Evolutionary conservation across 371 early-diverging fungal species (phyloP).

Genomic region (Saksenaea vasiformis): DNA sequence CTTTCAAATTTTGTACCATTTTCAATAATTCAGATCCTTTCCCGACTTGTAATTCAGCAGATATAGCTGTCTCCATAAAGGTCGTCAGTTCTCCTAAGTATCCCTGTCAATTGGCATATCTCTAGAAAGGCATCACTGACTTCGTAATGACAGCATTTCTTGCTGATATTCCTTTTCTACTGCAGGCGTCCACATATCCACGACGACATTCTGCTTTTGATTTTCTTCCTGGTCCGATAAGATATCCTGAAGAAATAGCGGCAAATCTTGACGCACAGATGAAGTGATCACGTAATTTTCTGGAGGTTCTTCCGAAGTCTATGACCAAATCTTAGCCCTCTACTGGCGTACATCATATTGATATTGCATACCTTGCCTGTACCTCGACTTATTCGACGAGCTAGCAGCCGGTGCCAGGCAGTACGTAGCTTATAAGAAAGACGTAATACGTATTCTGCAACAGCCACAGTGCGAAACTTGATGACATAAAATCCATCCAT

Average conservation of each 20-base stretch:
- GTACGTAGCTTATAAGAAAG: conserved; percentile 32
- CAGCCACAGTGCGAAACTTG: conserved; percentile 46
- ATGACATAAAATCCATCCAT: conserved; percentile 62
- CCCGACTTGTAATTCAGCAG: conserved; percentile 38
- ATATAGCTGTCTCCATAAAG: conserved; percentile 42
- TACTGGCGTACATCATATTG: neutral
- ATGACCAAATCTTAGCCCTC: neutral
- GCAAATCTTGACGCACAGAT: conserved; percentile 20
- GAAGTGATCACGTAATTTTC: conserved; percentile 25
- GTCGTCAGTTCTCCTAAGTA: neutral
- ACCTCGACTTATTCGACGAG: conserved; percentile 36
- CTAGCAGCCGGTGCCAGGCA: conserved; percentile 29
- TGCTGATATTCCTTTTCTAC: conserved; percentile 28
- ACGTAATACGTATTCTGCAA: conserved; percentile 37
- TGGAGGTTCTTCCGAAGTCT: conserved; percentile 11
- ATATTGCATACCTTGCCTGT: conserved; percentile 23
- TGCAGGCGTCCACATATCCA: conserved; percentile 41
- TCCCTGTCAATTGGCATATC: neutral
- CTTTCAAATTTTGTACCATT: conserved; percentile 28
- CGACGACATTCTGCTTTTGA: neutral
- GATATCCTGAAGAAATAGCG: conserved; percentile 34
- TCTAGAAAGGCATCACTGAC: conserved; percentile 16
- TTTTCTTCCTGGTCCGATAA: conserved; percentile 22
- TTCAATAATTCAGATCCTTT: conserved; percentile 48
- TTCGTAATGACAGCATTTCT: conserved; percentile 25